phyloP scores from a whole-genome alignment of 208 protist species.

The Leishmania mexicana region DNA sequence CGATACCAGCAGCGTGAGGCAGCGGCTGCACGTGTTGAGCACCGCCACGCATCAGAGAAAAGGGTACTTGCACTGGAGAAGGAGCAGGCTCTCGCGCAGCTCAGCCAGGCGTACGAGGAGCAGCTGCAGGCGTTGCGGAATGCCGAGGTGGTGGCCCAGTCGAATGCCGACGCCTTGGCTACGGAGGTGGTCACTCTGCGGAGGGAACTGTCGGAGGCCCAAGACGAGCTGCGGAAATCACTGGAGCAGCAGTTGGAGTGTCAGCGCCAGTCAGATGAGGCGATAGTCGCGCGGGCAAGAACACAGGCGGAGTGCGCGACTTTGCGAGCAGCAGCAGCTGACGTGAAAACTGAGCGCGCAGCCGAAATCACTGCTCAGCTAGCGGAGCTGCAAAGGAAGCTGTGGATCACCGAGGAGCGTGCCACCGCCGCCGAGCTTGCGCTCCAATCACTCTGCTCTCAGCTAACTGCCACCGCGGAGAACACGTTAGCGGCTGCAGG shows the following conservation, averaged over 20 bases:
- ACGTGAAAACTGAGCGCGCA: neutral
- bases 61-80: slow-evolving; percentile 5
- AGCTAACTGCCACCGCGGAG: slow-evolving; percentile 4
- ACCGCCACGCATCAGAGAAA: slow-evolving; percentile 12
- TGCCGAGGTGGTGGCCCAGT: neutral
- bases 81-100: slow-evolving; percentile 5
- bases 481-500: neutral
- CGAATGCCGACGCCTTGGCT: neutral
- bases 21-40: neutral
- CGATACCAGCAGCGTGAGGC: slow-evolving; percentile 21
- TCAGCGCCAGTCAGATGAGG: slow-evolving; percentile 1
- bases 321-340: neutral
- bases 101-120: slow-evolving; percentile 2
- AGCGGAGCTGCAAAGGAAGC: slow-evolving; percentile 1
- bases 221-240: slow-evolving; percentile 20
- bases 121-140: slow-evolving; percentile 13
- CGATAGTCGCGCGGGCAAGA: neutral
- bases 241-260: slow-evolving; percentile 5
- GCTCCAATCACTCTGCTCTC: slow-evolving; percentile 16
- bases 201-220: neutral
- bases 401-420: slow-evolving; percentile 19
- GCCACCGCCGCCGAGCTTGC: slow-evolving; percentile 19
- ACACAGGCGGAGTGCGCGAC: neutral
- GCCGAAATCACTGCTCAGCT: neutral
- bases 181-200: slow-evolving; percentile 3